These are phyloP conservation scores for Epichloe baconii DNA, from an alignment of 2,329 filamentous ascomycete species.

Conservation along the genomic window DNA sequence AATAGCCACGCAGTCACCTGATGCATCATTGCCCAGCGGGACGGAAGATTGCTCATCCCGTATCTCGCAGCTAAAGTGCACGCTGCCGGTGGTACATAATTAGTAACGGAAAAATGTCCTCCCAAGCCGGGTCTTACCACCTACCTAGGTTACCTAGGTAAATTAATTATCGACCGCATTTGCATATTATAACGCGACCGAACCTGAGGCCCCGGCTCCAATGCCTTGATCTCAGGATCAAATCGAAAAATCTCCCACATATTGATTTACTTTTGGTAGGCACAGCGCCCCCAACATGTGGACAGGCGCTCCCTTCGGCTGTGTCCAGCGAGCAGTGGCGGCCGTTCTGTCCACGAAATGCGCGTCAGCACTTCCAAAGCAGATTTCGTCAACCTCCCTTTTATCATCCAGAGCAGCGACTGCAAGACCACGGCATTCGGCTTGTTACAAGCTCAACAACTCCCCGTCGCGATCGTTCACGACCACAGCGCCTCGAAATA, in stretches of 20 bases:
- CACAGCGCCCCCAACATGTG: background rate
- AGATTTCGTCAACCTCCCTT: background rate
- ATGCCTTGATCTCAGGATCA: background rate
- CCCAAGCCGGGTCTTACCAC: background rate
- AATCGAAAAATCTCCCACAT: background rate
- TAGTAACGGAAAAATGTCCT: background rate
- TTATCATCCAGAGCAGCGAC: background rate
- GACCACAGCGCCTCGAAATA: constrained; percentile 20
- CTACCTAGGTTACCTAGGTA: background rate
- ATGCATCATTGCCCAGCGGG: constrained; percentile 6
- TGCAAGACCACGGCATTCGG: background rate
- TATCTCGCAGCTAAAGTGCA: background rate
- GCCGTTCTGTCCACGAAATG: constrained; percentile 8
- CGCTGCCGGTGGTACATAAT: no score
- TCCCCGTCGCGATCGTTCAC: constrained; percentile 19
- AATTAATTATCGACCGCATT: background rate
- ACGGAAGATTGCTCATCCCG: constrained; percentile 7
- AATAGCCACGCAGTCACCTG: constrained; percentile 23
- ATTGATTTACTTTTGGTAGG: no score
- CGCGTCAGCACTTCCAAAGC: constrained; percentile 2
- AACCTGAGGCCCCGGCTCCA: background rate
- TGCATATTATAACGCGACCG: background rate
- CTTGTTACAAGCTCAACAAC: background rate
- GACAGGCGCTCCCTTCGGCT: constrained; percentile 1
- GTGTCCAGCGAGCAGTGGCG: constrained; percentile 9